Conservation (phyloP, 2,329 filamentous ascomycete genomes). For the Ophiostoma triangulosporum region DNA sequence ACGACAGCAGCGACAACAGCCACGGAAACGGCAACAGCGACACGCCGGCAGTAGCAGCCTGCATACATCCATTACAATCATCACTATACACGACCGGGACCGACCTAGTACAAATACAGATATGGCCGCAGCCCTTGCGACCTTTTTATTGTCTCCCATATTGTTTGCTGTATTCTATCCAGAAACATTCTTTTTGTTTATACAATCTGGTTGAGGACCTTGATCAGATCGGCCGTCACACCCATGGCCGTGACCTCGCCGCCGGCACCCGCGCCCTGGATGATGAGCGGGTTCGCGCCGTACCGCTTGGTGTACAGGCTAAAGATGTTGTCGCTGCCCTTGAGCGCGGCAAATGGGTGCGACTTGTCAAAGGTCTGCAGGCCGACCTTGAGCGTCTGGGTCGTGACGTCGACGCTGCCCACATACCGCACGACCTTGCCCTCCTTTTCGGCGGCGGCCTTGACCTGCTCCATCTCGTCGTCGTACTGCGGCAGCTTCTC, state of each 20-base stretch:
- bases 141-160: no score
- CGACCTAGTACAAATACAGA: no score
- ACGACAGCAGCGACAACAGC: neutral
- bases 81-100: neutral
- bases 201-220: slow-evolving; percentile 63
- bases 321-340: slow-evolving; percentile 98
- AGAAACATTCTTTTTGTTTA: slow-evolving; percentile 10
- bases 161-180: no score
- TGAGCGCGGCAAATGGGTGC: slow-evolving; percentile 83
- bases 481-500: slow-evolving; percentile 70
- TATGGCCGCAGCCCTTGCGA: no score
- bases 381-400: slow-evolving; percentile 76
- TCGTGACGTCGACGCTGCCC: slow-evolving; percentile 77
- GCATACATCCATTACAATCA: no score
- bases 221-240: slow-evolving; percentile 84
- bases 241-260: slow-evolving; percentile 97
- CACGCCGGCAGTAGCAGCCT: neutral
- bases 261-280: slow-evolving; percentile 88
- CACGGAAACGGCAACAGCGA: neutral
- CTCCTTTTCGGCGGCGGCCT: slow-evolving; percentile 69
- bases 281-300: slow-evolving; percentile 78
- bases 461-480: slow-evolving; percentile 75
- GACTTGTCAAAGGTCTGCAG: slow-evolving; percentile 78
- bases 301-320: slow-evolving; percentile 97
- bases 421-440: slow-evolving; percentile 92